phyloP scores from a whole-genome alignment of 192 early-diverging fungal species.

The Backusella tarrabulga region DNA sequence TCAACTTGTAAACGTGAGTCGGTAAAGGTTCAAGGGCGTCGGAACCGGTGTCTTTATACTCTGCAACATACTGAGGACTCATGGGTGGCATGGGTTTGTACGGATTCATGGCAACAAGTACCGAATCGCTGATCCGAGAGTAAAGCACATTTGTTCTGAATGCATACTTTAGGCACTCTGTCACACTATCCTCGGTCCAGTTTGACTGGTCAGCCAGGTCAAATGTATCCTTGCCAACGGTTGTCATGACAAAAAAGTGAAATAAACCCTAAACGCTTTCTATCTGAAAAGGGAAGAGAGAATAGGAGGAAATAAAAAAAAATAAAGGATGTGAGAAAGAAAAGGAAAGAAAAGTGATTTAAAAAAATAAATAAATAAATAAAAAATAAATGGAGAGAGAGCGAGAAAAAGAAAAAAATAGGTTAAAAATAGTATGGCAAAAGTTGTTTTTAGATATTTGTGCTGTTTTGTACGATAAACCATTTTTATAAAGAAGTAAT shows the following conservation, averaged over 20 bases:
- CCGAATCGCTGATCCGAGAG: slow-evolving; percentile 58
- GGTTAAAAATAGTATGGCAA: slow-evolving; percentile 11
- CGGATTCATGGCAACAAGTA: slow-evolving; percentile 63
- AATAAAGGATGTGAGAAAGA: neutral
- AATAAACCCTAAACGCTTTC: neutral
- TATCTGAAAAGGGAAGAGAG: neutral
- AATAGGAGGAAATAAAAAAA: neutral
- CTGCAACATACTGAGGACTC: slow-evolving; percentile 66
- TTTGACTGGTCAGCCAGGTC: slow-evolving; percentile 28
- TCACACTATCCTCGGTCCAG: slow-evolving; percentile 39
- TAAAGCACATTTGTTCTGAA: slow-evolving; percentile 49
- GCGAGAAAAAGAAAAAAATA: neutral
- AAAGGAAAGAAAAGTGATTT: neutral
- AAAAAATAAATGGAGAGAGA: neutral
- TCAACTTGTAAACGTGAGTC: slow-evolving; percentile 76
- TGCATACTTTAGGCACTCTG: slow-evolving; percentile 47
- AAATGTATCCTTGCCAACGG: neutral
- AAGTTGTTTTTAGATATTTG: slow-evolving; percentile 4
- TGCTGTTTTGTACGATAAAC: neutral
- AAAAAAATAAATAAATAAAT: no score
- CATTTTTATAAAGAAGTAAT: slow-evolving; percentile 3
- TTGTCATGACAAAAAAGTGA: neutral
- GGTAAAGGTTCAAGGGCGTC: slow-evolving; percentile 44
- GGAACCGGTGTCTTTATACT: slow-evolving; percentile 58
- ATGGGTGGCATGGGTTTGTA: slow-evolving; percentile 51